A percentile compares a stretch with the other conserved stretches of the same genome.
phyloP scores from a whole-genome alignment of 2,329 filamentous ascomycete species.

The Zymoseptoria pseudotritici region DNA sequence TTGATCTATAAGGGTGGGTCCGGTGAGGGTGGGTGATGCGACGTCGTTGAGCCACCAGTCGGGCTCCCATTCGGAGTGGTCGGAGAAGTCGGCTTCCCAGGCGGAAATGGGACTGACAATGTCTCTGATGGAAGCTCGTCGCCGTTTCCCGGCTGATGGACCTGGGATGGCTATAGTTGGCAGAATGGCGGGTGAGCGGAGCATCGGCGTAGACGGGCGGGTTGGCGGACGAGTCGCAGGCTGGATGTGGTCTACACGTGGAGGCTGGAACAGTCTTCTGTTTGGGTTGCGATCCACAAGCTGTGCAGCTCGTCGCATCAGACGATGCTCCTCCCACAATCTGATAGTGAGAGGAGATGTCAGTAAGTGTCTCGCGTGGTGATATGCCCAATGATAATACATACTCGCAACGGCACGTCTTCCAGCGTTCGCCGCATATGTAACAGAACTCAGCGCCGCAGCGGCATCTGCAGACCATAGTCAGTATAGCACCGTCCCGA shows the following conservation, averaged over 20 bases:
- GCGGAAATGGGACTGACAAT: not conserved
- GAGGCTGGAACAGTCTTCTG: conserved; percentile 10
- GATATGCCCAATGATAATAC: not conserved
- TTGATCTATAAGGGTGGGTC: not conserved
- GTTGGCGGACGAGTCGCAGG: conserved; percentile 1
- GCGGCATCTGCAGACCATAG: conserved; percentile 15
- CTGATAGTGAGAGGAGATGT: not conserved
- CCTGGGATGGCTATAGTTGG: not conserved
- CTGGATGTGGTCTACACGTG: conserved; percentile 4
- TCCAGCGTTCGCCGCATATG: conserved; percentile 22
- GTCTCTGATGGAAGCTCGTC: not conserved
- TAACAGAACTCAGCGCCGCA: conserved; percentile 28
- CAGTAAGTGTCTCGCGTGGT: no score
- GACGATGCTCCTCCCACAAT: conserved; percentile 16
- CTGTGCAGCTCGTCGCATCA: conserved; percentile 11
- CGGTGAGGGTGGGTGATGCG: not conserved
- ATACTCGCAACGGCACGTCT: conserved; percentile 19
- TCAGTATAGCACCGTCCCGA: conserved; percentile 24
- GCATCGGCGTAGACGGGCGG: not conserved
- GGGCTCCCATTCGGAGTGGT: conserved; percentile 12
- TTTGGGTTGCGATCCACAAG: conserved; percentile 12
- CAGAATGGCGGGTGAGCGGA: not conserved
- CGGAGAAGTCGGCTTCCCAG: conserved; percentile 11
- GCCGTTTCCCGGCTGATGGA: not conserved
- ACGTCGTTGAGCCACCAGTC: conserved; percentile 7